phyloP scores from a whole-genome alignment of 1,139 yeast species.

The Geotrichum candidum region DNA sequence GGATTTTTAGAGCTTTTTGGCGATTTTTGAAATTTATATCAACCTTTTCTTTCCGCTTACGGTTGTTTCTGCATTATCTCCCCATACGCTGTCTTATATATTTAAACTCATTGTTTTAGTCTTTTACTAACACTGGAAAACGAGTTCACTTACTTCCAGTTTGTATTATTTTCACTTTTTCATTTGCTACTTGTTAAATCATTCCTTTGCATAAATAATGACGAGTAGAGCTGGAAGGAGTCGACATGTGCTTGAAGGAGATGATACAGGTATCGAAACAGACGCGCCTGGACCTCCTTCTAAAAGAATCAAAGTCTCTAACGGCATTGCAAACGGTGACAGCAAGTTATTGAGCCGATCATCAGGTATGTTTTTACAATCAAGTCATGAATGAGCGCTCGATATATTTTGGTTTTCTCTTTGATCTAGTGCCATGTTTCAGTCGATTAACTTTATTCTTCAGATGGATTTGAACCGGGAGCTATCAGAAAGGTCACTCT shows the following conservation, averaged over 20 bases:
- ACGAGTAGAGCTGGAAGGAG: neutral
- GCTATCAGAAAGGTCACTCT: conserved; percentile 61
- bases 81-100: neutral
- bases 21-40: neutral
- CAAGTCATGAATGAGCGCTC: neutral
- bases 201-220: neutral
- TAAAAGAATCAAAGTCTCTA: neutral
- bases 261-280: neutral
- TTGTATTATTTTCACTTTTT: neutral
- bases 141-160: neutral
- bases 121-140: neutral
- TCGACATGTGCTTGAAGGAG: neutral
- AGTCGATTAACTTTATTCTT: neutral
- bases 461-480: conserved; percentile 44
- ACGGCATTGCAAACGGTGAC: neutral
- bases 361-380: neutral
- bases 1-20: neutral
- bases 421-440: neutral
- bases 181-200: neutral
- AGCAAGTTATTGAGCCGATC: neutral
- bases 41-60: neutral
- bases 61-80: neutral
- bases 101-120: neutral
- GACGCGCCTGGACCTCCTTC: neutral
- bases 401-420: neutral